Percentiles rank a stretch among this genome's conserved stretches.
Conservation (phyloP, 768 basidiomycete species). For the Hygrocybe punicea region DNA sequence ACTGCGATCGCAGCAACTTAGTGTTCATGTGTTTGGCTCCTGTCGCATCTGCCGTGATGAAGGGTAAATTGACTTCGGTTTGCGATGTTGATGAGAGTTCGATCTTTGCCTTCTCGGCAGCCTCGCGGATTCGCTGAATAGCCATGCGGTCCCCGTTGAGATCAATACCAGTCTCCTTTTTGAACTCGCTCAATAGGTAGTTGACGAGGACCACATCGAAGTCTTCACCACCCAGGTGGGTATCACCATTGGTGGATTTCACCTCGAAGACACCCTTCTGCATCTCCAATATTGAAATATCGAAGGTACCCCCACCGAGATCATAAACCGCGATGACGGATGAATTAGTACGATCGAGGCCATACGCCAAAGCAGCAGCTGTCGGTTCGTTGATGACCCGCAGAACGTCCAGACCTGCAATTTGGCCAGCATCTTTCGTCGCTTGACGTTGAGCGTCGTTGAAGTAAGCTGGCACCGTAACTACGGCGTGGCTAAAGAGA, state of each 20-base stretch:
- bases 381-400: constrained; percentile 99
- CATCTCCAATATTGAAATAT: constrained; percentile 99
- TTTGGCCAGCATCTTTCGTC: constrained; percentile 96
- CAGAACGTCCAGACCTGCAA: constrained; percentile 94
- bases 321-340: constrained; percentile 96
- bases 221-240: constrained; percentile 94
- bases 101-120: constrained; percentile 99
- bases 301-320: constrained; percentile 96
- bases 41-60: constrained; percentile 93
- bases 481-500: constrained; percentile 66
- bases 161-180: constrained; percentile 84
- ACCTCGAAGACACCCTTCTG: constrained; percentile 99
- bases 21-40: constrained; percentile 97
- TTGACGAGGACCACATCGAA: constrained; percentile 91
- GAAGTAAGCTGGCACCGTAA: constrained; percentile 98
- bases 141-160: constrained; percentile 89
- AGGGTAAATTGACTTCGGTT: constrained; percentile 96
- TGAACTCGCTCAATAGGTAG: constrained; percentile 85
- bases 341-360: constrained; percentile 84
- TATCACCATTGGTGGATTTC: constrained; percentile 99
- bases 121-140: constrained; percentile 97
- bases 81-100: constrained; percentile 92
- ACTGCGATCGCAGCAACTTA: constrained; percentile 83
- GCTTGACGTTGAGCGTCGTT: constrained; percentile 99
- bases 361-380: constrained; percentile 96